Conservation (phyloP, 805 yeast genomes). For the Priceomyces fermenticarens region DNA sequence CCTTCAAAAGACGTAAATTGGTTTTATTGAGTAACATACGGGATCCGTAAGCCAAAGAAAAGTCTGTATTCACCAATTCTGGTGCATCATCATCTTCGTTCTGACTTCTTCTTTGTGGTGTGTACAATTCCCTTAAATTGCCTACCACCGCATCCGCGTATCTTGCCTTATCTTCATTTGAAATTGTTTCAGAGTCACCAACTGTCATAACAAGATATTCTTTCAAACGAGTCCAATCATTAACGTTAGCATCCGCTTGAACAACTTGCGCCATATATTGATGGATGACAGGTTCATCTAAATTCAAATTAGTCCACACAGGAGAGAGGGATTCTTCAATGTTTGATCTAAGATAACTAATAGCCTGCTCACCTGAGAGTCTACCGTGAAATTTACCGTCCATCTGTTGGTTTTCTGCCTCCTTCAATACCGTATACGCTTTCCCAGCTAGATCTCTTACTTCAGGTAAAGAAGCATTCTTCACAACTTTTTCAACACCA, state of each 20-base stretch:
- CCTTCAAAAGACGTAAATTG: constrained; percentile 79
- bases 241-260: constrained; percentile 41
- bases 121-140: constrained; percentile 52
- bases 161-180: constrained; percentile 30
- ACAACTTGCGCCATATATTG: constrained; percentile 46
- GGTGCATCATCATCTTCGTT: constrained; percentile 76
- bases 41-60: constrained; percentile 95
- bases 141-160: constrained; percentile 45
- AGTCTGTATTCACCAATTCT: constrained; percentile 90
- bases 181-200: constrained; percentile 14
- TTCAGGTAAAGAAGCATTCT: constrained; percentile 92
- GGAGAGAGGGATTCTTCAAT: constrained; percentile 7
- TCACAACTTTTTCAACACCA: constrained; percentile 84
- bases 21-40: constrained; percentile 96
- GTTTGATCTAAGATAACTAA: constrained; percentile 33
- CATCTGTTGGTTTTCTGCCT: constrained; percentile 67
- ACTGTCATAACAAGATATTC: constrained; percentile 48
- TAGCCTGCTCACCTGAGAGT: constrained; percentile 55
- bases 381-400: constrained; percentile 79
- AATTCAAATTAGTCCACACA: constrained; percentile 5
- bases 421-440: constrained; percentile 77
- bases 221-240: constrained; percentile 46
- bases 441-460: constrained; percentile 90
- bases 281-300: constrained; percentile 35
- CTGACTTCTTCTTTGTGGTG: constrained; percentile 45